Conservation (phyloP, 2,329 filamentous ascomycete genomes). For the Colletotrichum somersetense region DNA sequence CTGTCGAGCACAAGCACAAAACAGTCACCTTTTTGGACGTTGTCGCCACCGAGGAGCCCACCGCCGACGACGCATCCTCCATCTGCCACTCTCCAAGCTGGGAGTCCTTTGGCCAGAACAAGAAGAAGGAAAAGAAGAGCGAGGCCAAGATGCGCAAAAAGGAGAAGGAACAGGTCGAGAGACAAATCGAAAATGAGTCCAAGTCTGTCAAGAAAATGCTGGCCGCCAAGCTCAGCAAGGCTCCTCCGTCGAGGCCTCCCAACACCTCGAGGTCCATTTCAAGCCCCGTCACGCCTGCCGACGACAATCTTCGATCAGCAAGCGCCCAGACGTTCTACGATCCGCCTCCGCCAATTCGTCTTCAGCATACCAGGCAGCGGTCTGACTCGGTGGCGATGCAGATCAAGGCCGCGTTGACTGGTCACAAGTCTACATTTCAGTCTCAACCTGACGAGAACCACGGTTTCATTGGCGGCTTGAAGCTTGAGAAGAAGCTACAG, state of each 20-base stretch:
- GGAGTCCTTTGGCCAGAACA: constrained; percentile 68
- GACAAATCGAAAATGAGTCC: constrained; percentile 51
- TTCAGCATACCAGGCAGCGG: constrained; percentile 30
- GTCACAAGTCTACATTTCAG: constrained; percentile 36
- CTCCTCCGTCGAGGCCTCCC: constrained; percentile 45
- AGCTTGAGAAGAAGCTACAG: constrained; percentile 55
- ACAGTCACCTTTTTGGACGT: constrained; percentile 56
- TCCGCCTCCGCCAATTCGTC: constrained; percentile 22
- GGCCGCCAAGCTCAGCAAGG: constrained; percentile 55
- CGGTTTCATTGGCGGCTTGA: constrained; percentile 57
- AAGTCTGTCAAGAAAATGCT: constrained; percentile 54
- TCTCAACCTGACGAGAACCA: constrained; percentile 42
- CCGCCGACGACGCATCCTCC: constrained; percentile 59
- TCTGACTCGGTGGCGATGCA: constrained; percentile 42
- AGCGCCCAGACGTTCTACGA: constrained; percentile 35
- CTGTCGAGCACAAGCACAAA: constrained; percentile 50
- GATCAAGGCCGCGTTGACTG: constrained; percentile 38
- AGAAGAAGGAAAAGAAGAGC: constrained; percentile 66
- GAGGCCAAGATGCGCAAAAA: constrained; percentile 56
- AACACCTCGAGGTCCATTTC: constrained; percentile 35
- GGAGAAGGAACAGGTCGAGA: constrained; percentile 55
- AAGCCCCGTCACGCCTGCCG: constrained; percentile 28
- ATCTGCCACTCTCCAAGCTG: constrained; percentile 74
- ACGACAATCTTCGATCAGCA: constrained; percentile 26
- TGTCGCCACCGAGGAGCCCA: constrained; percentile 49